Base-by-base conservation (phyloP, 192 early-diverging fungal genomes). In the Mortierella antarctica region DNA sequence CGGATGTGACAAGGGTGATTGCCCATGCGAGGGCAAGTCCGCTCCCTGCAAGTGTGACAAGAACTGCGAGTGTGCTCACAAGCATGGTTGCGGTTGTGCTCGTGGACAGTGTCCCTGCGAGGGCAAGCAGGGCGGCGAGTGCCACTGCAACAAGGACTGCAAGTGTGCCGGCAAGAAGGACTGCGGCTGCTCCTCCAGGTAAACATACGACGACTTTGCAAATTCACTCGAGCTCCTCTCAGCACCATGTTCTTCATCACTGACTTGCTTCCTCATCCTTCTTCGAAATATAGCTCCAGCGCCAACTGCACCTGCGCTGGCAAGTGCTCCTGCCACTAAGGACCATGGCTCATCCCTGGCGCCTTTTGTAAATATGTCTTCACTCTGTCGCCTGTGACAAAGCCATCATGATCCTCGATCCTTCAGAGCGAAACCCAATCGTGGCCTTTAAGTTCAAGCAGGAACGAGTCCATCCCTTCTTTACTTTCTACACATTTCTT, bases 91-190 rank as follows among this genome's bases (percentile, higher is more conserved):
- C 56, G 66, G 66, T 23, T 68, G 66, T n/a, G n/a, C n/a, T n/a
- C n/a, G n/a, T n/a, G n/a, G n/a, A n/a, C n/a, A n/a, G n/a, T n/a
- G n/a, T n/a, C n/a, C n/a, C n/a, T n/a, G n/a, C n/a, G n/a, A n/a
- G n/a, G n/a, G n/a, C n/a, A n/a, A n/a, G n/a, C n/a, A n/a, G n/a
- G n/a, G 65, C 5, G 73, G 20, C 6, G 59, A 67, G 7, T 74
- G 73, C 73, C 56, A 67, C 49, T 74, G 72, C 48, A 57, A 41
- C 40, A 60, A 50, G 18, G 15, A 57, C 48, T 74, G 72, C 62
- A 42, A 66, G 51, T 67, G 65, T 21, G 54, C 65, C 7, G 40
- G 40, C 8, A 62, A 48, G 23, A 44, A 40, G 8, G 66, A 21
- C 2, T 68, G 66, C 57, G 66, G 66, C 21, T 68, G 66, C 56